Percentiles rank a stretch among this genome's conserved stretches.
Conservation (phyloP, 768 basidiomycete genomes). For the Boletellus ananas region DNA sequence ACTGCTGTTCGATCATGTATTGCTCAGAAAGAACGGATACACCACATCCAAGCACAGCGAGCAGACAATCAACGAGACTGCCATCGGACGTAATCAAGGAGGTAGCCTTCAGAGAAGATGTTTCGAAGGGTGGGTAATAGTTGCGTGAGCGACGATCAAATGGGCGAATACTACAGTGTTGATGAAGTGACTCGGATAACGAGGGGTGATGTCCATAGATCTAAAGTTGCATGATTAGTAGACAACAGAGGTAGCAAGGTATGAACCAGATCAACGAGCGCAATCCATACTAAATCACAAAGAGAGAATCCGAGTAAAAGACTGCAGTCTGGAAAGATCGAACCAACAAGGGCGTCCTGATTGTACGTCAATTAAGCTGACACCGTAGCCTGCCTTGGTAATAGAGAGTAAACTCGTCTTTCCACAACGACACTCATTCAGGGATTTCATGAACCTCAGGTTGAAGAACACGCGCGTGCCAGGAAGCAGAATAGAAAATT, state of each 20-base stretch:
- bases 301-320: slow-evolving; percentile 19
- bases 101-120: slow-evolving; percentile 6
- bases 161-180: slow-evolving; percentile 24
- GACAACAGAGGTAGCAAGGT: not conserved
- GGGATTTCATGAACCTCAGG: slow-evolving; percentile 21
- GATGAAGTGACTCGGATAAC: slow-evolving; percentile 17
- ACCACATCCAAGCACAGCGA: slow-evolving; percentile 12
- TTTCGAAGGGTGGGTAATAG: no score
- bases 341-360: slow-evolving; percentile 19
- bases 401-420: slow-evolving; percentile 22
- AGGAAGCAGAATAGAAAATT: slow-evolving; percentile 21
- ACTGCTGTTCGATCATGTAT: not conserved
- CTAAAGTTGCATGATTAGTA: slow-evolving; percentile 11
- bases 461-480: slow-evolving; percentile 33
- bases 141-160: slow-evolving; percentile 22
- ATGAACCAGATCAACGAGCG: slow-evolving; percentile 26
- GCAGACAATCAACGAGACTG: slow-evolving; percentile 15
- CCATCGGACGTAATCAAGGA: slow-evolving; percentile 9
- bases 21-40: not conserved
- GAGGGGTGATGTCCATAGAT: slow-evolving; percentile 20
- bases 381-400: slow-evolving; percentile 17
- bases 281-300: slow-evolving; percentile 18
- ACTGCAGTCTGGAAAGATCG: not conserved
- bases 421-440: not conserved
- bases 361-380: not conserved